phyloP scores from a whole-genome alignment of 306 rosid species.

The Cucurbita pepo region DNA sequence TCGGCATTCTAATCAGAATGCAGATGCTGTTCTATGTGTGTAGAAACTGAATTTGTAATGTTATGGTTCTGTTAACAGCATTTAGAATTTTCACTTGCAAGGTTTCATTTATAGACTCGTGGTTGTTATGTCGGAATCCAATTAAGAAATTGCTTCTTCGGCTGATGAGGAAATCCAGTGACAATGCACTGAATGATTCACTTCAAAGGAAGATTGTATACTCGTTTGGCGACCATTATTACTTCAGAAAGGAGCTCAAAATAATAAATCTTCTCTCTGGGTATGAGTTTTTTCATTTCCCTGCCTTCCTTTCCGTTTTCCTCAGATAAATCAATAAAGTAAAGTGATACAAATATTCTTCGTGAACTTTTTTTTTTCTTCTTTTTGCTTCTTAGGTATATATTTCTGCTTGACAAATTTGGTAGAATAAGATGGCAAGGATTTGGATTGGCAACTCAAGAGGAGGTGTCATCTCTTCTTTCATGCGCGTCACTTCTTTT shows the following conservation, averaged over 20 bases:
- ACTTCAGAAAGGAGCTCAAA: conserved; percentile 74
- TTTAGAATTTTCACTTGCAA: conserved; percentile 3
- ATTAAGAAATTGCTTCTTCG: conserved; percentile 52
- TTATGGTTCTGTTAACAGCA: not conserved
- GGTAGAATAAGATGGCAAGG: conserved; percentile 97
- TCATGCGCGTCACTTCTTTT: conserved; percentile 49
- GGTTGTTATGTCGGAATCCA: conserved; percentile 43
- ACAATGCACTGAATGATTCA: conserved; percentile 17
- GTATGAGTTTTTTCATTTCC: conserved; percentile 18
- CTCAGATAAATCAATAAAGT: not conserved
- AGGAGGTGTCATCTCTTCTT: conserved; percentile 53
- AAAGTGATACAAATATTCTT: not conserved
- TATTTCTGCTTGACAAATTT: conserved; percentile 63
- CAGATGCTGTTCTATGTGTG: not conserved
- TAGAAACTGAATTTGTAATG: not conserved
- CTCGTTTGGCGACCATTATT: conserved; percentile 87
- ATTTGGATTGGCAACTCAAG: conserved; percentile 51
- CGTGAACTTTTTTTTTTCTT: conserved; percentile 1
- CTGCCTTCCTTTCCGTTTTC: not conserved
- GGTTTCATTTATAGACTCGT: conserved; percentile 74
- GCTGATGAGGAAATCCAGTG: conserved; percentile 48
- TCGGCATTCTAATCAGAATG: not conserved
- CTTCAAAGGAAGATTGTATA: conserved; percentile 41
- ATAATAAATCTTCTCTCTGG: conserved; percentile 73
- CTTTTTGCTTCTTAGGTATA: conserved; percentile 31